Percentiles rank a stretch among this genome's conserved stretches.
These are phyloP conservation scores for Zopfochytrium polystomum DNA, from an alignment of 371 early-diverging fungal species.

Conservation along the genomic window DNA sequence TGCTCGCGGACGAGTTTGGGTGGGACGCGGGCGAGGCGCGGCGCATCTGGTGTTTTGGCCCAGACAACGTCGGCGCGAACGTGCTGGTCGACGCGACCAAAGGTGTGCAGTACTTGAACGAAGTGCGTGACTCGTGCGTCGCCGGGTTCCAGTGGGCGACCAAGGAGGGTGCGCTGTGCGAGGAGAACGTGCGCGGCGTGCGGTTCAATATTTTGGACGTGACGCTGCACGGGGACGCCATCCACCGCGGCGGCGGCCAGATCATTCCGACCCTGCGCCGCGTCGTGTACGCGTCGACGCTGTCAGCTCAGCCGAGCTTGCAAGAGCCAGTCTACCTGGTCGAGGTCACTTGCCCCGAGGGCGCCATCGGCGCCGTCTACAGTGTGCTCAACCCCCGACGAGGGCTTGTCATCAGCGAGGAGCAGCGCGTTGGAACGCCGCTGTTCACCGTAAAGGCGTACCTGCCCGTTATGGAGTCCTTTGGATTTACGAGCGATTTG, in stretches of 20 bases:
- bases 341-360: conserved; percentile 87
- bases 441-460: conserved; percentile 79
- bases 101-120: conserved; percentile 97
- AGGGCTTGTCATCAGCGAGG: conserved; percentile 94
- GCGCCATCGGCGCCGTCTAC: conserved; percentile 97
- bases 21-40: conserved; percentile 96
- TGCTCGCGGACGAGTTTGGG: conserved; percentile 92
- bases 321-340: conserved; percentile 98
- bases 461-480: too few relatives aligned
- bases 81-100: conserved; percentile 95
- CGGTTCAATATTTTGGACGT: conserved; percentile 99
- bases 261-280: conserved; percentile 97
- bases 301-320: conserved; percentile 88
- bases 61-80: conserved; percentile 95
- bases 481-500: too few relatives aligned
- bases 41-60: conserved; percentile 99
- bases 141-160: conserved; percentile 95
- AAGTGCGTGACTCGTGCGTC: conserved; percentile 98
- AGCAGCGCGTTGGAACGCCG: conserved; percentile 92
- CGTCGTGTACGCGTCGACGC: conserved; percentile 89
- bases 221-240: conserved; percentile 98
- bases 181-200: conserved; percentile 94
- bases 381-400: conserved; percentile 94
- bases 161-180: too few relatives aligned
- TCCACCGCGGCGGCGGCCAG: conserved; percentile 99